Evolutionary conservation across 805 yeast species (phyloP).

Genomic region (Helenozyma rhizophorensis): DNA sequence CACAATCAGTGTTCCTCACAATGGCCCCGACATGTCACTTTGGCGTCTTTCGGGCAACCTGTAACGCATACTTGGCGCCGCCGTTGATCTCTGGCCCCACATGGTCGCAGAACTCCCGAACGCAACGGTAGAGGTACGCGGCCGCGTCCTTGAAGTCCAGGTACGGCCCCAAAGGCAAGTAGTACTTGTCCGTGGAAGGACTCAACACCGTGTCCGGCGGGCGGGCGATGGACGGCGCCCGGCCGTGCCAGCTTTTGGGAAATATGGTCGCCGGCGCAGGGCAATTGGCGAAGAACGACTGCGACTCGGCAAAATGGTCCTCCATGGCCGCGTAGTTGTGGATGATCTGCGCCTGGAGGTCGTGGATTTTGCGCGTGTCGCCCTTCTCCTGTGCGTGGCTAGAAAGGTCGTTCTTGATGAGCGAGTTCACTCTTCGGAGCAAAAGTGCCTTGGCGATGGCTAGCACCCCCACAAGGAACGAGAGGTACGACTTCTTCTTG

Average conservation of each 20-base stretch:
- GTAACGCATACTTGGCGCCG: constrained; percentile 11
- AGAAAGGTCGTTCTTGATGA: constrained; percentile 20
- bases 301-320: constrained; percentile 23
- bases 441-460: constrained; percentile 26
- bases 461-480: constrained; percentile 22
- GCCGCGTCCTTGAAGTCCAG: constrained; percentile 30
- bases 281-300: constrained; percentile 20
- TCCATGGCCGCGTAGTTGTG: constrained; percentile 19
- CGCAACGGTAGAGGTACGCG: constrained; percentile 26
- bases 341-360: constrained; percentile 24
- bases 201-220: constrained; percentile 8
- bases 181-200: constrained; percentile 25
- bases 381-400: constrained; percentile 12
- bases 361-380: constrained; percentile 20
- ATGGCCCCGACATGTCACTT: no score
- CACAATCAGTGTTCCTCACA: no score
- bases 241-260: constrained; percentile 28
- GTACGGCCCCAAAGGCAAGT: constrained; percentile 35
- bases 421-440: constrained; percentile 27
- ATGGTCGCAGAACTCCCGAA: constrained; percentile 29
- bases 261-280: constrained; percentile 26
- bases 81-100: constrained; percentile 10
- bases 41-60: no score
- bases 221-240: constrained; percentile 9
- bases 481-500: constrained; percentile 9